A percentile compares a stretch with the other conserved stretches of the same genome.
Evolutionary conservation across 2,329 filamentous ascomycete species (phyloP).

Genomic region (Podosphaera leucotricha): DNA sequence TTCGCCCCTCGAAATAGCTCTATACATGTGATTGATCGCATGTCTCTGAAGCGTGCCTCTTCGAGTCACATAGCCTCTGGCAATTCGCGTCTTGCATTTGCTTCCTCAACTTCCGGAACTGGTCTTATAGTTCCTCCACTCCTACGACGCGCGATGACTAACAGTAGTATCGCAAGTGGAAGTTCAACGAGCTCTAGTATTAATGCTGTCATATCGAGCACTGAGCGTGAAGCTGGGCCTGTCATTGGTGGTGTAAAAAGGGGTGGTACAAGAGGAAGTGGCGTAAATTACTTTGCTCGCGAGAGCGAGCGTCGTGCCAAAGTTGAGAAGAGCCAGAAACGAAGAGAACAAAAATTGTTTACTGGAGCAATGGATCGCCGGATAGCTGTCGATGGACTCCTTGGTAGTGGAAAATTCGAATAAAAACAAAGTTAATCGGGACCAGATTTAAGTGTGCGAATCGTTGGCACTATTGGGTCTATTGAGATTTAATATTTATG

Average conservation of each 20-base stretch:
- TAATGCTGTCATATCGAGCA: constrained; percentile 1
- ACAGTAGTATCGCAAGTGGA: constrained; percentile 19
- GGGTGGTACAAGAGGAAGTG: constrained; percentile 34
- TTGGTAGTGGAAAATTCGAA: constrained; percentile 31
- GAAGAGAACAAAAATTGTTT: constrained; percentile 32
- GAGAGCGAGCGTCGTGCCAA: constrained; percentile 32
- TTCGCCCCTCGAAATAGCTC: constrained; percentile 18
- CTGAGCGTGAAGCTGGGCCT: constrained; percentile 16
- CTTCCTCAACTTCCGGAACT: constrained; percentile 17
- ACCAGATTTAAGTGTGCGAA: no score
- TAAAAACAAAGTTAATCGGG: constrained; percentile 2
- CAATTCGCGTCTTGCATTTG: constrained; percentile 31
- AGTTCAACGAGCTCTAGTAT: not conserved
- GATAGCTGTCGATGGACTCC: constrained; percentile 31
- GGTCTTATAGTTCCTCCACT: constrained; percentile 47
- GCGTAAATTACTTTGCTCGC: constrained; percentile 34
- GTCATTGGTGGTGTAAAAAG: constrained; percentile 31
- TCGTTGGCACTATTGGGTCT: no score
- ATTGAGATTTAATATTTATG: no score
- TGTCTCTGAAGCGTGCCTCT: constrained; percentile 39
- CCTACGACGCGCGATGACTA: constrained; percentile 50
- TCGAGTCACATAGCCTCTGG: constrained; percentile 16
- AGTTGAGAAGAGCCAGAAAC: constrained; percentile 31
- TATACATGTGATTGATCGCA: constrained; percentile 43
- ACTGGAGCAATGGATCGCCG: constrained; percentile 32